A percentile compares a stretch with the other conserved stretches of the same genome.
These are phyloP conservation scores for Mortierella sp. DNA, from an alignment of 371 early-diverging fungal species.

Conservation along the genomic window DNA sequence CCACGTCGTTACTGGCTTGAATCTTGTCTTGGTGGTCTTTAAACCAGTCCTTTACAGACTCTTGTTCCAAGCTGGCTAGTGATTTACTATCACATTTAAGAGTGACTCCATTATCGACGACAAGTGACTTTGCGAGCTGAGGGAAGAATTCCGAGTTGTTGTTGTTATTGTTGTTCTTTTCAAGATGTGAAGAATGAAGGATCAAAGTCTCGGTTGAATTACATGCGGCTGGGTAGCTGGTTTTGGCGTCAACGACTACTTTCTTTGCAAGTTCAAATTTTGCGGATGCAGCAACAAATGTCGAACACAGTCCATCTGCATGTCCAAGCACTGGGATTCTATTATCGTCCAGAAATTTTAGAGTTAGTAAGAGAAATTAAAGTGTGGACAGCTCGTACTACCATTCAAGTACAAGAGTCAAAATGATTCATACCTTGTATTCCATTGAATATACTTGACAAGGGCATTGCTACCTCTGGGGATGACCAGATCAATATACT, in stretches of 20 bases:
- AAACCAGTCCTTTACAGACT: conserved; percentile 13
- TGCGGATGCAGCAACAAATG: conserved; percentile 88
- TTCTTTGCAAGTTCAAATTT: conserved; percentile 79
- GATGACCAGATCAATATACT: conserved; percentile 95
- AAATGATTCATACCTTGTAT: conserved; percentile 76
- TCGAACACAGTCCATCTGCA: conserved; percentile 96
- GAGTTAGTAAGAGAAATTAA: background rate
- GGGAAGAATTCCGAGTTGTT: conserved; percentile 57
- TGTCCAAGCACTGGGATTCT: conserved; percentile 98
- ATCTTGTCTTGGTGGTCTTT: conserved; percentile 44
- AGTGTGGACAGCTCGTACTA: no score
- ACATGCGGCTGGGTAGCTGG: conserved; percentile 96
- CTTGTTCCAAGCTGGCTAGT: conserved; percentile 42
- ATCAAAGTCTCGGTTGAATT: conserved; percentile 94
- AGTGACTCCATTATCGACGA: conserved; percentile 66
- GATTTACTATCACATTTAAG: conserved; percentile 70
- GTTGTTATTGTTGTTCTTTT: no score
- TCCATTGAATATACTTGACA: conserved; percentile 90
- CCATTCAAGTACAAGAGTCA: no score
- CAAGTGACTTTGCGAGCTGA: conserved; percentile 67
- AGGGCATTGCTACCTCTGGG: conserved; percentile 94
- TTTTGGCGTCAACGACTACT: conserved; percentile 93
- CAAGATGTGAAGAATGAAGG: conserved; percentile 75
- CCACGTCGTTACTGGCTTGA: conserved; percentile 59
- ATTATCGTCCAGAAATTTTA: background rate